Base-by-base conservation (phyloP, 805 yeast genomes). In the Ogataea minuta region DNA sequence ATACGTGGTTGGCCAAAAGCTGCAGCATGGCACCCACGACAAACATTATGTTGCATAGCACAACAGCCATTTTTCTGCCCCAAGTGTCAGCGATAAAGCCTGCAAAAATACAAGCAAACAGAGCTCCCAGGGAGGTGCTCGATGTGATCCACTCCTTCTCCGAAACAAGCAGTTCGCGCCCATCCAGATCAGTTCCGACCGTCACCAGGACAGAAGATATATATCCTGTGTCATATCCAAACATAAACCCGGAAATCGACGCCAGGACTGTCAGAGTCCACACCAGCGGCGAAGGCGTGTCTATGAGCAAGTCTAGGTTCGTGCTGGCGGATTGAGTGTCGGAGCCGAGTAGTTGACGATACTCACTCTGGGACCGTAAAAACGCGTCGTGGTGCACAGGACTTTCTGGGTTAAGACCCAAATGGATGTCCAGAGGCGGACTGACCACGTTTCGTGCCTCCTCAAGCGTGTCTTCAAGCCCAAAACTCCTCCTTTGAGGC, bases 181-280 rank as follows among this genome's bases (percentile, higher is more conserved):
- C 52, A 45, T 62, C 52, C 45, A 76, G 59, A 52, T 74, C 80
- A 0, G 70, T 63, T 1, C 78, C 79, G 10, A 76, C 63, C 14
- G 68, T 67, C 21, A 76, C 79, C 48, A 76, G 59, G 1, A 77
- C 80, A 10, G 79, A 69, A 4, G 81, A 75, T 11, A 76, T 74
- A 52, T 76, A 76, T 4, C 81, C 81, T 4, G 81, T 76, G 50
- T 76, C 81, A 50, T 76, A 76, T 8, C 81, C 81, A 55, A 76
- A 76, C 78, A 76, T 72, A 52, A 75, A 74, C 2, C 81, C 81
- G 0, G 78, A 73, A 16, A 76, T 70, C 11, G 80, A 75, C 3
- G 78, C 70, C 12, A 72, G 67, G 26, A 70, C 56, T 1, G 80
- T 74, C 35, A 74, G 56, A n/a, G 63, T 47, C 11, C 71, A 47